Base-by-base conservation (phyloP, 441 rosid species). In the Rhodomyrtus psidioides region DNA sequence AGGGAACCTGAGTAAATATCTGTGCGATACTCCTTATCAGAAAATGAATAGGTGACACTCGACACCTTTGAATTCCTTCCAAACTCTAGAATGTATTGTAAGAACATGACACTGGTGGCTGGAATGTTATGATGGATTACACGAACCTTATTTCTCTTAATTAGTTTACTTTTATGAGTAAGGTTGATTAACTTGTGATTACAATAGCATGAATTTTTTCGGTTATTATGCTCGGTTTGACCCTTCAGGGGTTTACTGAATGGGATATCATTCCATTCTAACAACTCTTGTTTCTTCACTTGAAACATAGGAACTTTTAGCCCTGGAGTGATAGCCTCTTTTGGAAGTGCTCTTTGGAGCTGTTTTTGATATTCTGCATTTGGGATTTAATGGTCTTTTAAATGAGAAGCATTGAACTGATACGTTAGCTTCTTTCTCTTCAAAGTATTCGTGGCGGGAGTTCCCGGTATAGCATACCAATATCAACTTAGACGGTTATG, bases 1-100 rank as follows among this genome's bases (percentile, higher is more conserved):
- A 85, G 53, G 86, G 57, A 88, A 90, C 89, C 90, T 87, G 44
- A 44, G 53, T 53, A 65, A 9, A 57, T 34, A 27, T 85, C 16
- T 6, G 13, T 39, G 44, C 82, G 76, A 34, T 19, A 79, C 84
- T 83, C 83, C 83, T 51, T 51, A 15, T 51, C n/a, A 12, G 51
- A 23, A 70, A 19, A 65, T 30, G 14, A 65, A 39, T 70, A 70
- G 79, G 79, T 39, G 15, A 70, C 49, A 21, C 27, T 21, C 4
- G n/a, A 12, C 10, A 39, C 49, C 51, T 70, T 6, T 2, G 51
- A 39, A 39, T 70, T 39, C 12, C 51, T 39, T 23, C 49, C 16
- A 39, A 10, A 39, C 79, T 70, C 79, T 21, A 30, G 44, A 30
- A 17, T 30, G 76, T 65, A 30, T 30, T 65, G 14, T 55, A 55